Base-by-base conservation (phyloP, 441 rosid genomes). In the Pelargonium fulgidum region DNA sequence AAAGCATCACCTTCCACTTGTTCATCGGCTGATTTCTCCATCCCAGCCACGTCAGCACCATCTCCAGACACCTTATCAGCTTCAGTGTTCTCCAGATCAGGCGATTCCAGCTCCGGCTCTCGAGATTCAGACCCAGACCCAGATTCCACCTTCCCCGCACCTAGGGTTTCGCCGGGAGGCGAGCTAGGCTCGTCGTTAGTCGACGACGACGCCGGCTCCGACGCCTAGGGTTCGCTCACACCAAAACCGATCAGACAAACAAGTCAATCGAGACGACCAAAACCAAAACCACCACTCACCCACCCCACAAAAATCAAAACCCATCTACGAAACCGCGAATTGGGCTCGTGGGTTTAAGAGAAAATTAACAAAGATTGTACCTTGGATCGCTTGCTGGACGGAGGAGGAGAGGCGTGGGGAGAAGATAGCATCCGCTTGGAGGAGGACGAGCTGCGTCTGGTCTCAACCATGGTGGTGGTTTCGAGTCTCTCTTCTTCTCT, bases 381-480 rank as follows among this genome's bases (percentile, higher is more conserved):
- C 86, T 89, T 91, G 78, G 96, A 82, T 80, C 98, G 85, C 79
- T 90, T 93, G 65, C 70, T 73, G n/a, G 85, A 75, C 0, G 85
- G 72, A 19, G 89, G 79, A 3, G 88, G 83, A 10, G 86, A 79
- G 24, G 85, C 36, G 12, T 77, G 77, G 17, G 90, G 76, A 52
- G 89, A 75, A 64, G 90, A 67, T 29, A 80, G 84, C 22, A 88
- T 70, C 11, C 97, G 93, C 81, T 94, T 94, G 68, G 89, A 81
- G 72, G 95, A 83, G 64, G 96, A 85, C 24, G 95, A 84, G 83
- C 96, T 90, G 62, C 99, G 88, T 69, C 99, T 82, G 45, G 99
- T 94, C 79, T 92, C 96, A 59, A 92, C 99, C 99, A 94, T 94
- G 76, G 77, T 67, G 42, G 63, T 56, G 39, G 36, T 5, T 63